Base-by-base conservation (phyloP, 306 rosid species). In the Acmispon strigosus region DNA sequence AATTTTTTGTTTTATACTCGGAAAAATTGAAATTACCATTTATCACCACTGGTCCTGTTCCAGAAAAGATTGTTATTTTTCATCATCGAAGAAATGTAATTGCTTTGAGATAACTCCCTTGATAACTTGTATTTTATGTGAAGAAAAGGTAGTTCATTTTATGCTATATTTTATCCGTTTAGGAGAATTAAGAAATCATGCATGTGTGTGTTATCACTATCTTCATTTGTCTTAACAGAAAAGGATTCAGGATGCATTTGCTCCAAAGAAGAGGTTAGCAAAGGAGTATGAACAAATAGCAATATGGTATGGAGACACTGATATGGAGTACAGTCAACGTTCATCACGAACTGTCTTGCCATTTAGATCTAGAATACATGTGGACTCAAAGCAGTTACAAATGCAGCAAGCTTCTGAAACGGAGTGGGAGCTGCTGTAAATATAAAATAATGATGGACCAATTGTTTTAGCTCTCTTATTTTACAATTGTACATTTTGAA, bases 251-350 rank as follows among this genome's bases (percentile, higher is more conserved):
- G 24, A 22, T 22, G 24, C 2, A 37, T 81, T 94, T 78, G 15
- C 85, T 78, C 82, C 92, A 1, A 91, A 80, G 82, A 94, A 79
- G 90, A 86, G 86, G 82, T 67, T 86, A 82, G 84, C 76, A 49
- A 89, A 86, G 87, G 97, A 91, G 78, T 91, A 94, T 29, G 90
- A 94, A 74, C 92, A 81, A 76, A 88, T 94, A 17, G 94, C 92
- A 24, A 83, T 91, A 77, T 94, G 96, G 97, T 87, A 78, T 47
- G 99, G 96, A 58, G 97, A 89, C 42, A 12, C 69, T 13, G 87
- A 82, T 62, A 54, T 83, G 11, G 83, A 78, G 22, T 20, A 58
- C 47, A 41, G 22, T 39, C 48, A 57, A 59, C 70, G 69, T 56
- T 6, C 16, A 32, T 72, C 74, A 0, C 78, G 22, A 60, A 69